A percentile compares a stretch with the other conserved stretches of the same genome.
Evolutionary conservation across 768 basidiomycete genomes (phyloP).

Genomic region (Clitopilus hobsonii): DNA sequence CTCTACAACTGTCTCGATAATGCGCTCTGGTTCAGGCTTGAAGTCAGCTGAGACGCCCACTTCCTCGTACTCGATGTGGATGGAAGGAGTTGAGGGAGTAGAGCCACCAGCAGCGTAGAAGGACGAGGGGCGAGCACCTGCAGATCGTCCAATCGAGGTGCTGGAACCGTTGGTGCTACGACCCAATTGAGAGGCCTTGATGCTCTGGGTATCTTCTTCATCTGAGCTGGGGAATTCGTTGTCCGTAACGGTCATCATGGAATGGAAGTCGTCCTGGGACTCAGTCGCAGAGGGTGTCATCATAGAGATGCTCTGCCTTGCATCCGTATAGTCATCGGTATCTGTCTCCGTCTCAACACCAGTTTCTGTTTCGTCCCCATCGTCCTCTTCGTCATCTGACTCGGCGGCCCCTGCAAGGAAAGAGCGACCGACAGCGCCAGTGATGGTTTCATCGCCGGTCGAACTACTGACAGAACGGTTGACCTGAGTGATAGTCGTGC

Average conservation of each 20-base stretch:
- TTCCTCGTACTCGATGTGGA: conserved; percentile 47
- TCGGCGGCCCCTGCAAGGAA: conserved; percentile 29
- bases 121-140: conserved; percentile 25
- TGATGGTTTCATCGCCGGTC: conserved; percentile 36
- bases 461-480: conserved; percentile 30
- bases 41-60: conserved; percentile 34
- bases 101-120: conserved; percentile 22
- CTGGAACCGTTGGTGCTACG: conserved; percentile 23
- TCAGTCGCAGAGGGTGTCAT: conserved; percentile 52
- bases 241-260: conserved; percentile 66
- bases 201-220: conserved; percentile 65
- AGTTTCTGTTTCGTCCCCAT: conserved; percentile 60
- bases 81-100: conserved; percentile 11
- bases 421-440: conserved; percentile 19
- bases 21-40: conserved; percentile 30
- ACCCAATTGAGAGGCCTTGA: conserved; percentile 56
- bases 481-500: conserved; percentile 44
- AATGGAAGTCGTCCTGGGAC: conserved; percentile 74
- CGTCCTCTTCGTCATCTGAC: conserved; percentile 25
- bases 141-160: conserved; percentile 17
- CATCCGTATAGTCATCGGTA: conserved; percentile 73
- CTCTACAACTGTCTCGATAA: conserved; percentile 18
- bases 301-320: conserved; percentile 62
- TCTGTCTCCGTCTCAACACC: conserved; percentile 71
- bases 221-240: conserved; percentile 57